Percentiles rank a stretch among this genome's conserved stretches.
These are phyloP conservation scores for Bipolaris oryzae DNA, from an alignment of 2,329 filamentous ascomycete species.

Conservation along the genomic window DNA sequence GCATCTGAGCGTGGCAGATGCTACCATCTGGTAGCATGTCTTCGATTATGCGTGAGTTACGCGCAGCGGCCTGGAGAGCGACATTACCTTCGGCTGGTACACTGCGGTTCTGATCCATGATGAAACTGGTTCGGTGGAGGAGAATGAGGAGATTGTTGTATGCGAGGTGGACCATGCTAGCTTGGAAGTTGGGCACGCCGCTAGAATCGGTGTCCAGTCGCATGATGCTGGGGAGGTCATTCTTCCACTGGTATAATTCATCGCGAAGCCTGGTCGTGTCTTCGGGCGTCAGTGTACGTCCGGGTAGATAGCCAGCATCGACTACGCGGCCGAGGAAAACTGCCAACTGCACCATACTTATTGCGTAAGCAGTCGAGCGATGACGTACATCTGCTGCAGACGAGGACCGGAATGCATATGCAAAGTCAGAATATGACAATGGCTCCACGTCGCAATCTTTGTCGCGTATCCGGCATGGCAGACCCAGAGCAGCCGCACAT, in stretches of 20 bases:
- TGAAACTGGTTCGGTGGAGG: constrained; percentile 53
- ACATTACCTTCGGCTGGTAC: constrained; percentile 48
- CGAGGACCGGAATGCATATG: constrained; percentile 38
- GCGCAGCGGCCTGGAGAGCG: constrained; percentile 54
- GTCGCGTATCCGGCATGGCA: constrained; percentile 57
- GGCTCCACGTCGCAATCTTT: constrained; percentile 57
- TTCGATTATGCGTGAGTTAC: constrained; percentile 56
- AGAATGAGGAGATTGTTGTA: constrained; percentile 57
- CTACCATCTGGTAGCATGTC: constrained; percentile 55
- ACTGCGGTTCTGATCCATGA: constrained; percentile 44
- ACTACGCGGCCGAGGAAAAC: constrained; percentile 49
- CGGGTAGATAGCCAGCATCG: constrained; percentile 44
- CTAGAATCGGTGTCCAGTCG: constrained; percentile 41
- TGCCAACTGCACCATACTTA: constrained; percentile 50
- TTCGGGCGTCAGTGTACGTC: constrained; percentile 22
- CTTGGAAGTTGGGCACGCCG: constrained; percentile 47
- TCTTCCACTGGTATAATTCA: constrained; percentile 51
- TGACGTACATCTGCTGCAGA: constrained; percentile 36
- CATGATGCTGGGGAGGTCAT: constrained; percentile 45
- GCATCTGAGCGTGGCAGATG: constrained; percentile 54
- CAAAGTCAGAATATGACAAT: constrained; percentile 48
- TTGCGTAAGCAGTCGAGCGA: constrained; percentile 43
- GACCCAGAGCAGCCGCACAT: constrained; percentile 53
- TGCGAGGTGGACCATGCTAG: constrained; percentile 51
- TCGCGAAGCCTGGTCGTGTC: constrained; percentile 33